phyloP scores from a whole-genome alignment of 176 grass and related monocot genomes.

The Poa annua region DNA sequence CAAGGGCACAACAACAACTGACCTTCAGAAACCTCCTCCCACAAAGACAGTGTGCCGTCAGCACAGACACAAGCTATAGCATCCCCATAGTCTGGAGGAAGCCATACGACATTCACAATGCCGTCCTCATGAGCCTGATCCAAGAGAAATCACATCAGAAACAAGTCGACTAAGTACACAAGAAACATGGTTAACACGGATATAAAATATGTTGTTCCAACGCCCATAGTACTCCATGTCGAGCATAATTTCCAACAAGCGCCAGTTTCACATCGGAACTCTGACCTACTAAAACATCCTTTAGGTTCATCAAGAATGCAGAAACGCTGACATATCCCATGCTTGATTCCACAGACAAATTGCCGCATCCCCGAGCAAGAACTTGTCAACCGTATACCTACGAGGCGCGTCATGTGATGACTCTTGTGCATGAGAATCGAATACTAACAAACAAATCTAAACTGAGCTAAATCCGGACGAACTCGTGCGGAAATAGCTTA shows the following conservation, averaged over 20 bases:
- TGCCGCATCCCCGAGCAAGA: background rate
- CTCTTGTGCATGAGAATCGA: background rate
- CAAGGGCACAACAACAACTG: slow-evolving; percentile 16
- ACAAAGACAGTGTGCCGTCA: slow-evolving; percentile 85
- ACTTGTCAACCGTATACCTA: background rate
- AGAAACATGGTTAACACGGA: slow-evolving; percentile 16
- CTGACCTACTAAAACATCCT: background rate
- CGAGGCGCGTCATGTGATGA: background rate
- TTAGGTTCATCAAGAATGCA: background rate
- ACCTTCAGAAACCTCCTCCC: slow-evolving; percentile 90
- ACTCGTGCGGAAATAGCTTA: background rate
- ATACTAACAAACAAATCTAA: slow-evolving; percentile 25
- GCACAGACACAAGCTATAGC: slow-evolving; percentile 83
- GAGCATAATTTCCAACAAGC: slow-evolving; percentile 11
- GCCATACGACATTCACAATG: slow-evolving; percentile 66
- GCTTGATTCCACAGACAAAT: slow-evolving; percentile 7
- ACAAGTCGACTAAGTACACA: slow-evolving; percentile 5
- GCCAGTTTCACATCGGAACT: background rate
- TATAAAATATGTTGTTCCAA: background rate
- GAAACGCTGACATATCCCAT: background rate
- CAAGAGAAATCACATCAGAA: slow-evolving; percentile 27
- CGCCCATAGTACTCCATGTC: slow-evolving; percentile 2
- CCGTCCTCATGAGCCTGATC: slow-evolving; percentile 65
- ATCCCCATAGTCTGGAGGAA: slow-evolving; percentile 87
- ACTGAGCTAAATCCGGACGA: background rate